These are phyloP conservation scores for Stereum hirsutum DNA, from an alignment of 1,284 basidiomycete genomes.

Conservation along the genomic window DNA sequence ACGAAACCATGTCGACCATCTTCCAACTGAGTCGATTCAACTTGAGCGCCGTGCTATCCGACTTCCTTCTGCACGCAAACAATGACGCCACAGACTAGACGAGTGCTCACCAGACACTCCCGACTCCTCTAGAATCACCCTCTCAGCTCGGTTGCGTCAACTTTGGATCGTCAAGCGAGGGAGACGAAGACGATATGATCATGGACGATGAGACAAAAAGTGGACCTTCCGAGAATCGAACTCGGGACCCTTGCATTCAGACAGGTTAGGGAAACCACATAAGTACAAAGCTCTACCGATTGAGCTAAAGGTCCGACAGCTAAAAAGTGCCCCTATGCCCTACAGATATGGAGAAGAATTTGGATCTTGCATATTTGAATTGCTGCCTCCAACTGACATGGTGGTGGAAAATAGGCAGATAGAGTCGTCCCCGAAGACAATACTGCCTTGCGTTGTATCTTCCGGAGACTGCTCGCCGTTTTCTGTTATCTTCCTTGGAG, in stretches of 20 bases:
- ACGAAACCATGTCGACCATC: too few relatives aligned
- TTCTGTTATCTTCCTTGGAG: too few relatives aligned
- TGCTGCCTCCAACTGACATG: too few relatives aligned
- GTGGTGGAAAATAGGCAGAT: too few relatives aligned
- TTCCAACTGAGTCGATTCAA: too few relatives aligned
- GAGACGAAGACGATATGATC: background rate
- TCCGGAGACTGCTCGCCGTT: too few relatives aligned
- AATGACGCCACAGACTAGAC: too few relatives aligned
- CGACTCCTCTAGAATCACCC: background rate
- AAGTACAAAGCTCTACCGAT: constrained; percentile 42
- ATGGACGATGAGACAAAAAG: constrained; percentile 18
- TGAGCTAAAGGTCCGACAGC: constrained; percentile 34
- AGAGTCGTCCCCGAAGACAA: too few relatives aligned
- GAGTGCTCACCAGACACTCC: too few relatives aligned
- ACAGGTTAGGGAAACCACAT: constrained; percentile 29
- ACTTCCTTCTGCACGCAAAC: background rate
- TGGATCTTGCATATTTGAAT: too few relatives aligned
- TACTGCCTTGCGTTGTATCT: too few relatives aligned
- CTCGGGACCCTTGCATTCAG: constrained; percentile 36
- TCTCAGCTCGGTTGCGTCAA: background rate
- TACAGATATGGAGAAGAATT: background rate
- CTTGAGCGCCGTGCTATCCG: background rate
- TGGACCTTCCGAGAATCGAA: constrained; percentile 41
- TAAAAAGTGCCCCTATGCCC: background rate
- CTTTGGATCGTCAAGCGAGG: background rate